Percentiles rank a stretch among this genome's conserved stretches.
Conservation (phyloP, 2,329 filamentous ascomycete genomes). For the Sarocladium kiliense region DNA sequence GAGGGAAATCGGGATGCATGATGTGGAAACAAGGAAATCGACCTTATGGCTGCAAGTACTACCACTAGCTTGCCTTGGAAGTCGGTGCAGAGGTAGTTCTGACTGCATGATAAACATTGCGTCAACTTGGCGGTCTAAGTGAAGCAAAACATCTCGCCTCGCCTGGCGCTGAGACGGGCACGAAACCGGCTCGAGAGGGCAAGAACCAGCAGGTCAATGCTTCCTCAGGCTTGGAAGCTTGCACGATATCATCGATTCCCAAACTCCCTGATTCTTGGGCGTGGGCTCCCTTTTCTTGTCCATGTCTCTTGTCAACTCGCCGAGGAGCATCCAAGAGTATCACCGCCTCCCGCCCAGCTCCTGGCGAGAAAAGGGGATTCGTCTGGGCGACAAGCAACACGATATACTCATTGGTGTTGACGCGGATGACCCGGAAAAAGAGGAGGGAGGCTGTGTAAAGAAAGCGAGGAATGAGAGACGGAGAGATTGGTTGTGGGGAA, state of each 20-base stretch:
- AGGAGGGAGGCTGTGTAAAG: not conserved
- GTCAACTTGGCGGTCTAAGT: not conserved
- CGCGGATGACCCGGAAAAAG: not conserved
- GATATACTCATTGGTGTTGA: not conserved
- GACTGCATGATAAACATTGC: not conserved
- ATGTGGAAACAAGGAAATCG: no score
- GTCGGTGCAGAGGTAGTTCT: no score
- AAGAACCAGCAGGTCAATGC: not conserved
- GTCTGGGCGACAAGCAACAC: not conserved
- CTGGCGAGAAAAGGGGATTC: not conserved
- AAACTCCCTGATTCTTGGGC: no score
- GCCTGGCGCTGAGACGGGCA: not conserved
- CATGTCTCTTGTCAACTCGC: no score
- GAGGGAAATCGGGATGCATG: no score
- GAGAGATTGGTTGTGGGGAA: conserved; percentile 1
- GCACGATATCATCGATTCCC: no score
- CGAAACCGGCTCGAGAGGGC: not conserved
- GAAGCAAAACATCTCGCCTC: not conserved
- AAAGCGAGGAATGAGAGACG: not conserved
- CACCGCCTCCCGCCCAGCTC: not conserved
- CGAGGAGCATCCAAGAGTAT: no score
- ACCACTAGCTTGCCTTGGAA: no score
- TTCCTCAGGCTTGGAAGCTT: not conserved
- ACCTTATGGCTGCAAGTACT: no score
- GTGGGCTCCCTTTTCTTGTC: no score